phyloP scores from a whole-genome alignment of 768 basidiomycete genomes.

The Auriscalpium vulgare region DNA sequence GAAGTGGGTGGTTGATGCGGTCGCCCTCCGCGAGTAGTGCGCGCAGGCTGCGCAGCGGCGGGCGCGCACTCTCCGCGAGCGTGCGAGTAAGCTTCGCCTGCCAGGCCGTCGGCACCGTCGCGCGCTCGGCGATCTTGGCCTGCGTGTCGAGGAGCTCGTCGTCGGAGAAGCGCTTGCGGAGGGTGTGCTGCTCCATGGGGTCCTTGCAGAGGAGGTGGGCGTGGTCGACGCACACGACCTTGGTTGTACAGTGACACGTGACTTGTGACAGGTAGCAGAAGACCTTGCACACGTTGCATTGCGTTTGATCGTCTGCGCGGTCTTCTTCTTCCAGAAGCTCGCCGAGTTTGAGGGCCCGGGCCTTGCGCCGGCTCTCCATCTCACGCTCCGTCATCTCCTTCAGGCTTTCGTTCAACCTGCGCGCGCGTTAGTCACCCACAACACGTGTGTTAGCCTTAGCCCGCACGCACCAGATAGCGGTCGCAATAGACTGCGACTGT shows the following conservation, averaged over 20 bases:
- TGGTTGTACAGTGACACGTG: slow-evolving; percentile 68
- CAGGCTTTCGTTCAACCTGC: slow-evolving; percentile 78
- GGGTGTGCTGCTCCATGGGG: slow-evolving; percentile 42
- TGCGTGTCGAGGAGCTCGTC: slow-evolving; percentile 64
- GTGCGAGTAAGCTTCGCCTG: slow-evolving; percentile 57
- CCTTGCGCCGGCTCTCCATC: slow-evolving; percentile 51
- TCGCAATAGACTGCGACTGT: slow-evolving; percentile 86
- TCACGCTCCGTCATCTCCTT: slow-evolving; percentile 88
- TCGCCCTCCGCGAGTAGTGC: slow-evolving; percentile 86
- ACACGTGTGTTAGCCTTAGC: slow-evolving; percentile 5
- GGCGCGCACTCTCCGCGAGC: slow-evolving; percentile 61
- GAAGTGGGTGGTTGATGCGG: slow-evolving; percentile 67
- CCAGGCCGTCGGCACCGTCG: slow-evolving; percentile 71
- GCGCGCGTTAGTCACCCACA: slow-evolving; percentile 2
- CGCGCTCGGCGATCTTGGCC: slow-evolving; percentile 59
- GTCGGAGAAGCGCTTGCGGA: slow-evolving; percentile 80
- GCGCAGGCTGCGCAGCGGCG: slow-evolving; percentile 68
- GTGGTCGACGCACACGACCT: slow-evolving; percentile 85
- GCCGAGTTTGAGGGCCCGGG: slow-evolving; percentile 49
- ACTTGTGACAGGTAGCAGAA: slow-evolving; percentile 96
- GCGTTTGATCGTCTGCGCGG: slow-evolving; percentile 88
- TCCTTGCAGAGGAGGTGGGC: slow-evolving; percentile 68
- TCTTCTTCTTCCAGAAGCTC: slow-evolving; percentile 76
- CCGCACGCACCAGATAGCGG: slow-evolving; percentile 76
- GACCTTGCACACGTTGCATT: slow-evolving; percentile 86